Evolutionary conservation across 495 filamentous ascomycete species (phyloP).

Genomic region (Aspergillus ostianus): DNA sequence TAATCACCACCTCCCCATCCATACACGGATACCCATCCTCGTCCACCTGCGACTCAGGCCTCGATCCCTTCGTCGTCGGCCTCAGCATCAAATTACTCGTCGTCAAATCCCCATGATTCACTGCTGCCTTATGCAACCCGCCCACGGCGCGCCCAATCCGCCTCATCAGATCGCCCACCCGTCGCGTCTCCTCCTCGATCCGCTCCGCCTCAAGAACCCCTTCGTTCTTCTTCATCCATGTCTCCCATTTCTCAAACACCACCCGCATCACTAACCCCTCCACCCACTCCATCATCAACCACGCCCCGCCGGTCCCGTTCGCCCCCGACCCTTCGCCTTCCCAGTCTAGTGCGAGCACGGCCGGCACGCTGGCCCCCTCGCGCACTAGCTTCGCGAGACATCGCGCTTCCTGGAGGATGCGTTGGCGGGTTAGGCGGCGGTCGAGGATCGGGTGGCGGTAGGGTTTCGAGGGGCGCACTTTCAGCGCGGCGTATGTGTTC

Average conservation of each 20-base stretch:
- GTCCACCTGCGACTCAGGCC: conserved; percentile 26
- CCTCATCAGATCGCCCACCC: conserved; percentile 59
- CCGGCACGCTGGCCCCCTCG: conserved; percentile 77
- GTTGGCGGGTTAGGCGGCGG: conserved; percentile 77
- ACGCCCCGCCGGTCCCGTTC: conserved; percentile 61
- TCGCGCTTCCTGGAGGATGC: conserved; percentile 83
- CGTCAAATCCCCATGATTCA: conserved; percentile 94
- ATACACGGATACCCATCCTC: conserved; percentile 29
- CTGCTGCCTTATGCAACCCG: conserved; percentile 73
- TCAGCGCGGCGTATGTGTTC: conserved; percentile 71
- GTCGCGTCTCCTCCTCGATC: conserved; percentile 40
- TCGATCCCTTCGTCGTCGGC: conserved; percentile 8
- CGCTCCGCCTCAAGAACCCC: conserved; percentile 21
- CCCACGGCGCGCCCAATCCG: conserved; percentile 74
- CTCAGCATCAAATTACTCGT: conserved; percentile 95
- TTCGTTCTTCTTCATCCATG: conserved; percentile 33
- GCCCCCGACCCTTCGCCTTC: conserved; percentile 32
- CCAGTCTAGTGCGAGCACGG: conserved; percentile 71
- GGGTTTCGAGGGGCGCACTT: conserved; percentile 88
- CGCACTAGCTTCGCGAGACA: conserved; percentile 70
- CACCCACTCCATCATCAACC: conserved; percentile 91
- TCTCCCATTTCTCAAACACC: conserved; percentile 64
- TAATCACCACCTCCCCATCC: conserved; percentile 78
- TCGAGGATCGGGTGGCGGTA: conserved; percentile 94
- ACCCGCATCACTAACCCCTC: conserved; percentile 67